These are phyloP conservation scores for Moelleriella libera DNA, from an alignment of 2,329 filamentous ascomycete genomes.

Conservation along the genomic window DNA sequence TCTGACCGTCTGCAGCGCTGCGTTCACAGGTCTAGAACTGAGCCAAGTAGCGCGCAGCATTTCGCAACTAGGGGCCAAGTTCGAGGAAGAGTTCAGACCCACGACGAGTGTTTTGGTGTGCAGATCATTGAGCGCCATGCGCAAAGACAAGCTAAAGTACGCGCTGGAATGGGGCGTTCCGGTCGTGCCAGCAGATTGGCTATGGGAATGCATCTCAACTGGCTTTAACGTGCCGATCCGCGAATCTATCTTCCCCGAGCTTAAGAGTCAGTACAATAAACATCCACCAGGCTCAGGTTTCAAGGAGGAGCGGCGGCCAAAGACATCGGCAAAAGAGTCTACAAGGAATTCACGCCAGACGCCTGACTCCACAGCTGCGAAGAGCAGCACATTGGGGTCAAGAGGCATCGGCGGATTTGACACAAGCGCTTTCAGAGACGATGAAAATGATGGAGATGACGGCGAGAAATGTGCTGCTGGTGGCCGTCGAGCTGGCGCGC, in stretches of 20 bases:
- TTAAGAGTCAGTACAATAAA: conserved; percentile 18
- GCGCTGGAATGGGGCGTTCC: conserved; percentile 64
- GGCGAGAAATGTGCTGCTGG: too few species aligned
- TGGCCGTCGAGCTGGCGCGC: too few species aligned
- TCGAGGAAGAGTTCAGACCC: conserved; percentile 62
- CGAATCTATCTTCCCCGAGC: conserved; percentile 31
- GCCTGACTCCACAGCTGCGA: neutral
- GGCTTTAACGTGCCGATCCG: conserved; percentile 32
- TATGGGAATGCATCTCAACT: conserved; percentile 64
- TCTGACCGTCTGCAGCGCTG: conserved; percentile 67
- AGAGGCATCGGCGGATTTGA: conserved; percentile 18
- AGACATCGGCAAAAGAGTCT: neutral
- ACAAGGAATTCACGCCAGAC: neutral
- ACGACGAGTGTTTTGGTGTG: conserved; percentile 69
- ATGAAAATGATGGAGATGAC: too few species aligned
- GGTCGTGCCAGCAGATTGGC: conserved; percentile 69
- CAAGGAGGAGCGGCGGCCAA: too few species aligned
- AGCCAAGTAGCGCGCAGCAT: conserved; percentile 71
- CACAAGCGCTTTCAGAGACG: conserved; percentile 18
- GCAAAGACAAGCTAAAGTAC: conserved; percentile 64
- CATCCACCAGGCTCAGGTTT: neutral
- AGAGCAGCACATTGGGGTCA: conserved; percentile 2
- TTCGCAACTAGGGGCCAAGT: conserved; percentile 62
- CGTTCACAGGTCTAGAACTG: conserved; percentile 72
- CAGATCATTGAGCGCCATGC: conserved; percentile 39